Evolutionary conservation across 768 basidiomycete species (phyloP), one percentile per base, ranked within the genome.

Genomic region (Cystofilobasidium bisporidii): DNA sequence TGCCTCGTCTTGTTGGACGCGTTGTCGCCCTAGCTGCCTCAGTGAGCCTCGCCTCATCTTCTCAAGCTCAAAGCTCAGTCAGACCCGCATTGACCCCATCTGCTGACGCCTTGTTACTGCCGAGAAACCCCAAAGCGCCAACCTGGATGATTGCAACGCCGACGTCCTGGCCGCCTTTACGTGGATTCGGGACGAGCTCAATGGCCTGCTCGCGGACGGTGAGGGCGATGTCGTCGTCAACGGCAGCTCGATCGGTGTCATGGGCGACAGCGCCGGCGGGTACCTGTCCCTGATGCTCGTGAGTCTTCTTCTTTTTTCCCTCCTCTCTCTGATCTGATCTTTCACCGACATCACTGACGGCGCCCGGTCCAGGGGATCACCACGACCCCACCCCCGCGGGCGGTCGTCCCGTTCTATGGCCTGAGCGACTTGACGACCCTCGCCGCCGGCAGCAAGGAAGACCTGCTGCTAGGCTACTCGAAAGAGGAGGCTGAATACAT

Each of bases 251-350:
- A 28, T 61, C 20, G 60, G 3, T 5, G 60, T 60, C 58, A 33
- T 60, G 18, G 22, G 58, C 14, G 6, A 24, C 60, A 61, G 60
- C 8, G 60, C 60, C 40, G 60, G 60, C 3, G 60, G 15, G 17
- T 41, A 61, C 60, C 60, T 61, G 9, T 40, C 60, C 6, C 41
- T 41, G 9, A 1, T 43, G 24, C 60, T 61, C 22, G 60, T 61
- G 6, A 2, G 59, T 61, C 50, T 60, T 32, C 10, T 15, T 43
- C 10, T 17, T 17, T 15, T 43, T 43, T 15, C 43, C 43, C 43
- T 15, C 38, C 30, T 45, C 60, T 45, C n/a, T 43, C 40, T 61
- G 59, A 15, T 43, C 43, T 4, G 17, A 11, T 43, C 14, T 15
- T 17, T 43, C 8, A 15, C 43, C 43, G 14, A 8, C 43, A 15